Base-by-base conservation (phyloP, 257 asterid species). In the Euphrasia confusa region DNA sequence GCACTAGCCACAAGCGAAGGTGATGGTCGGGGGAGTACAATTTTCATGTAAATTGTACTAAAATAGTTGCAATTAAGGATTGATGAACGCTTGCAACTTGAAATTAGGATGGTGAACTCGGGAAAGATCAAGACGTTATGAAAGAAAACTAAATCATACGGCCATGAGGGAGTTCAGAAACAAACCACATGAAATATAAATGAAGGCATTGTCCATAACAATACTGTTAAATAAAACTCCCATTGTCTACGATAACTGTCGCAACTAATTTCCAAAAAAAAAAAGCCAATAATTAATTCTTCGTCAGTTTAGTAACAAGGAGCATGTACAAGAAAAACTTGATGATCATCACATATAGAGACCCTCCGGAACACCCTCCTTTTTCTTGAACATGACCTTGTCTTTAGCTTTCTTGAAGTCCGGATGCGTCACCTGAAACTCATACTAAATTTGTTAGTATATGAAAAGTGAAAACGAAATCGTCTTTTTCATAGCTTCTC, bases 371-470 rank as follows among this genome's bases (percentile, higher is more conserved):
- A 79, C 88, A 0, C 88, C 88, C 59, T 82, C 88, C 67, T 82
- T 79, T 79, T 82, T 82, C 78, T 82, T 82, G 78, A 82, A 82
- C 88, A 82, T 82, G 40, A 82, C 88, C 81, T 82, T 82, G 72
- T 82, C 85, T 59, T 82, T 82, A 1, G 88, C 88, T 73, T 79
- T 82, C 70, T 82, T 82, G 77, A 82, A 77, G 61, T 82, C 88
- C 12, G 80, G 14, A 79, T 77, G 88, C 1, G 71, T 82, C 64
- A 82, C 88, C 88, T 82, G 67, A 73, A 50, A 8, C 18, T 50
- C 56, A 17, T 13, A 70, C 24, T 4, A 53, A 18, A 7, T 8
- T 50, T 18, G 53, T 60, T 39, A 21, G 27, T 17, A 13, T 47
- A 47, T 47, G 18, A 47, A 47, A 15, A 17, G 30, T 14, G 5